Percentiles rank a stretch among this genome's conserved stretches.
phyloP scores from a whole-genome alignment of 1,284 basidiomycete species.

The Ceratobasidium sp. region DNA sequence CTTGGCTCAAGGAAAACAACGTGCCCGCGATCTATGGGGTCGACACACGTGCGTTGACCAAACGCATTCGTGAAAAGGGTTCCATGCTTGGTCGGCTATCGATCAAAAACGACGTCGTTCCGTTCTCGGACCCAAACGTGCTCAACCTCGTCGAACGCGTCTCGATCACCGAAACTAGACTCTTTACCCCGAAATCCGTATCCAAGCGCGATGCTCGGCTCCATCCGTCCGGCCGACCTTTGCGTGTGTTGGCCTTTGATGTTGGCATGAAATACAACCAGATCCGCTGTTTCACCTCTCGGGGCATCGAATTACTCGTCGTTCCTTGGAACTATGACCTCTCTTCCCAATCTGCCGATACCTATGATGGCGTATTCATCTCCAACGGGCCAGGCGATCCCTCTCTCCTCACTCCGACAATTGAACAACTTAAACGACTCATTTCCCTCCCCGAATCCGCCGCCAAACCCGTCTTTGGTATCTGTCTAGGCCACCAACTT shows the following conservation, averaged over 20 bases:
- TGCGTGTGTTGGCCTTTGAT: constrained; percentile 91
- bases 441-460: constrained; percentile 61
- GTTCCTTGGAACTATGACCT: constrained; percentile 99
- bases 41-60: constrained; percentile 96
- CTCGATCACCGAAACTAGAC: constrained; percentile 71
- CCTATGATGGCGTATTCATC: constrained; percentile 94
- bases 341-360: constrained; percentile 71
- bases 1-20: constrained; percentile 95
- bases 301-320: constrained; percentile 95
- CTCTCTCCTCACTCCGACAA: constrained; percentile 79
- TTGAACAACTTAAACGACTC: constrained; percentile 73
- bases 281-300: constrained; percentile 93
- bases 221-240: constrained; percentile 79
- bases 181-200: constrained; percentile 69
- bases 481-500: constrained; percentile 98
- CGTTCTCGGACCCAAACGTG: constrained; percentile 89
- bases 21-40: constrained; percentile 96
- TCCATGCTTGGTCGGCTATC: constrained; percentile 89
- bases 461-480: constrained; percentile 94
- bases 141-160: constrained; percentile 92
- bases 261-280: constrained; percentile 99
- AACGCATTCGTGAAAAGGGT: constrained; percentile 94
- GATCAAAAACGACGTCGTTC: constrained; percentile 69
- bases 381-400: constrained; percentile 99
- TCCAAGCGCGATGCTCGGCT: constrained; percentile 57